Conservation (phyloP, 768 basidiomycete species). For the Termitomyces sp. region DNA sequence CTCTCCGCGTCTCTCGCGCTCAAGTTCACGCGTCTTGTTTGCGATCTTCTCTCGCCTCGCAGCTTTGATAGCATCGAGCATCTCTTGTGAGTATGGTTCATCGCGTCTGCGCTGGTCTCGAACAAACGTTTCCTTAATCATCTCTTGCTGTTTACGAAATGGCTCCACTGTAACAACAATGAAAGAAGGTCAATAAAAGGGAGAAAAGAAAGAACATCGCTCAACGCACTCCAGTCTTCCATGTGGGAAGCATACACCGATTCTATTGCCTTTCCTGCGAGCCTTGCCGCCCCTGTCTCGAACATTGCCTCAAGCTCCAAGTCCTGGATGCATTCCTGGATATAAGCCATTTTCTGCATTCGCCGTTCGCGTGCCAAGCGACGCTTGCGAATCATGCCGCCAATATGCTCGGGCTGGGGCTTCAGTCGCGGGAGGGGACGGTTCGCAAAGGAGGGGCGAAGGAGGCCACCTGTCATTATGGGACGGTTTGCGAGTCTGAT, state of each 20-base stretch:
- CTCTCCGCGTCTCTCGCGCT: slow-evolving; percentile 62
- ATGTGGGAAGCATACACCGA: slow-evolving; percentile 9
- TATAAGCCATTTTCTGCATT: slow-evolving; percentile 23
- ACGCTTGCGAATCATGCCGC: slow-evolving; percentile 59
- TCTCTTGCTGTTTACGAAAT: slow-evolving; percentile 21
- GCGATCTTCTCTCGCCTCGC: slow-evolving; percentile 56
- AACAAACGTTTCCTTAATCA: slow-evolving; percentile 26
- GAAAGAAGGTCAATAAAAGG: neutral
- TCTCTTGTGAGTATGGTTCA: slow-evolving; percentile 38
- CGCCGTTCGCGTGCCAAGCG: slow-evolving; percentile 35
- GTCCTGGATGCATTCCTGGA: slow-evolving; percentile 26
- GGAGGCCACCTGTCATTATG: slow-evolving; percentile 63
- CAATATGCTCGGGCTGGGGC: slow-evolving; percentile 71
- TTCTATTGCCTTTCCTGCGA: slow-evolving; percentile 1
- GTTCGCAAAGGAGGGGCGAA: slow-evolving; percentile 61
- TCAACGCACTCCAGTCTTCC: slow-evolving; percentile 36
- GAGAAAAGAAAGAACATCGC: neutral
- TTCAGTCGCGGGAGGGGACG: slow-evolving; percentile 72
- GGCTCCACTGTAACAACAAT: slow-evolving; percentile 26
- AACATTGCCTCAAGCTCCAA: slow-evolving; percentile 28
- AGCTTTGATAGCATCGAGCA: slow-evolving; percentile 42
- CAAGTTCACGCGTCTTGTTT: slow-evolving; percentile 60
- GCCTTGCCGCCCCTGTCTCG: slow-evolving; percentile 23
- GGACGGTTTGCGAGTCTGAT: slow-evolving; percentile 49
- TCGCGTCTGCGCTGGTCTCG: slow-evolving; percentile 37